Base-by-base conservation (phyloP, 2,329 filamentous ascomycete species). In the Chaetomiaceae sp. region DNA sequence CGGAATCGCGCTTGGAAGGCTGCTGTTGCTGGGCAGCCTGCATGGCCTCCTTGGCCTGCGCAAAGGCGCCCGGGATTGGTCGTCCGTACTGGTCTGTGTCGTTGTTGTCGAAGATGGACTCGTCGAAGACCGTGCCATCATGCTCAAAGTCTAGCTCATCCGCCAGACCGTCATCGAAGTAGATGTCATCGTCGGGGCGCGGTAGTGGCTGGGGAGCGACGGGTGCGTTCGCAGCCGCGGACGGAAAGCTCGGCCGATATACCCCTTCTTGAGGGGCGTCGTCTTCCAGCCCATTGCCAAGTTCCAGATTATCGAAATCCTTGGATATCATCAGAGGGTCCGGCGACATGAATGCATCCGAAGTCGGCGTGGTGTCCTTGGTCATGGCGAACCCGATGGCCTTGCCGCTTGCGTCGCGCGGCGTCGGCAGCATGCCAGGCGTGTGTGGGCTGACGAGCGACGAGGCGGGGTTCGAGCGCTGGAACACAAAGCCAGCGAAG, bases 71-170 rank as follows among this genome's bases (percentile, higher is more conserved):
- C 0, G 80, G 79, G 36, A 83, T 77, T 1, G 80, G 82, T 20
- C 83, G 74, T 15, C 83, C 82, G 63, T 80, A 85, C 57, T 76
- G 68, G 66, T 86, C 78, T 14, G 83, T 83, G 62, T 85, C 82
- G 47, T 86, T 76, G 29, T 83, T 76, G 59, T 90, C 87, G 63
- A 90, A 89, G 14, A 89, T 77, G 6, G 83, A 85, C 65, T 90
- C 87, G 56, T 90, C 85, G 65, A 90, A 89, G 1, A 78, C 74
- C 0, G 73, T 72, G 1, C 75, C 75, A 25, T 85, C 80, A 17
- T 75, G 76, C 54, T 78, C 74, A 61, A 80, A 77, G 37, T 74
- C 71, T 6, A 71, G 64, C 59, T 72, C 71, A 39, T 72, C 70
- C 0, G 66, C 50, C 63, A 81, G 69, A 53, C 76, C 77, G 45